Evolutionary conservation across 2,329 filamentous ascomycete genomes (phyloP).

Genomic region (Escovopsis sp.): DNA sequence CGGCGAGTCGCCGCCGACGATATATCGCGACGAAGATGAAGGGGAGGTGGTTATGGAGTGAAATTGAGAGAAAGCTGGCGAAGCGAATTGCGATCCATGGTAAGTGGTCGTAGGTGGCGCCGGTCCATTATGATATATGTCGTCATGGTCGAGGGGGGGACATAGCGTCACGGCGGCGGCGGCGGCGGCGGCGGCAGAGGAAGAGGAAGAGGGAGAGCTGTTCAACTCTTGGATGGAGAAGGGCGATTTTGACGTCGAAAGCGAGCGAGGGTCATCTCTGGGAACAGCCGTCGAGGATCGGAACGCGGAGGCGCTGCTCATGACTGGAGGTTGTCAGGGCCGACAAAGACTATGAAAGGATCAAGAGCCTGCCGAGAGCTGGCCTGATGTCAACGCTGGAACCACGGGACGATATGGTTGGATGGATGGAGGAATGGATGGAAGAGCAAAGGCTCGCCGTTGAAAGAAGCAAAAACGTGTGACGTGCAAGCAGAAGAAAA

Average conservation of each 20-base stretch:
- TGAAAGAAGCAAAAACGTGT: too few species aligned
- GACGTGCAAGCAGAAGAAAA: too few species aligned
- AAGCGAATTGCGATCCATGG: not conserved
- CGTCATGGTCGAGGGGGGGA: conserved; percentile 16
- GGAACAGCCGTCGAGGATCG: conserved; percentile 11
- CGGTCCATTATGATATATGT: conserved; percentile 9
- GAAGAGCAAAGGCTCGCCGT: too few species aligned
- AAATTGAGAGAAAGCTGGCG: conserved; percentile 15
- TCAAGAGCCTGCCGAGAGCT: not conserved
- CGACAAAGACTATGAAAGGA: not conserved
- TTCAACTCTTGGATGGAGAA: not conserved
- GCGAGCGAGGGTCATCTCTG: conserved; percentile 11
- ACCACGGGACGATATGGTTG: too few species aligned
- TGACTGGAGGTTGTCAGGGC: conserved; percentile 9
- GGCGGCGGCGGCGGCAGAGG: too few species aligned
- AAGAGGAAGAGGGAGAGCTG: too few species aligned
- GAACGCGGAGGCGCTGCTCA: conserved; percentile 16
- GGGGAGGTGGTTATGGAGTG: conserved; percentile 2
- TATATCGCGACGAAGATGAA: conserved; percentile 6
- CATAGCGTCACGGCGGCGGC: conserved; percentile 10
- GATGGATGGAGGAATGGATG: too few species aligned
- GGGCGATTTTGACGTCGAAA: conserved; percentile 3
- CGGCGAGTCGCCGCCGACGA: too few species aligned
- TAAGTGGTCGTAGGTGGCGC: not conserved
- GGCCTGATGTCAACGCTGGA: too few species aligned